A percentile compares a stretch with the other conserved stretches of the same genome.
Evolutionary conservation across 257 asterid genomes (phyloP).

Genomic region (Striga asiatica): DNA sequence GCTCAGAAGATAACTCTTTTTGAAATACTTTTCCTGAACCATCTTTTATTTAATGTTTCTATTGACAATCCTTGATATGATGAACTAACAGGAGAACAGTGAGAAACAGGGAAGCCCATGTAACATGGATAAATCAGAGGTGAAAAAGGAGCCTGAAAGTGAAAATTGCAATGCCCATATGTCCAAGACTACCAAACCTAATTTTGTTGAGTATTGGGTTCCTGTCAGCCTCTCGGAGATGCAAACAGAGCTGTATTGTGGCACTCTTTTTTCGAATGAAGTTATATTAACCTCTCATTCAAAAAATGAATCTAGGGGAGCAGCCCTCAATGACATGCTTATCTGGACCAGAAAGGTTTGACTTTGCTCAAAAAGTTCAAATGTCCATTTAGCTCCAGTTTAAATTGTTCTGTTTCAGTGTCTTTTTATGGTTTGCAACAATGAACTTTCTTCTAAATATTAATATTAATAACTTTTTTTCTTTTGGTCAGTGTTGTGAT

Average conservation of each 20-base stretch:
- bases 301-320: slow-evolving; percentile 12
- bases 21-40: neutral
- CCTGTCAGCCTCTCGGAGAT: slow-evolving; percentile 48
- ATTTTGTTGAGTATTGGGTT: slow-evolving; percentile 56
- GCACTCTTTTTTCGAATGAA: slow-evolving; percentile 39
- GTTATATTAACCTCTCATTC: slow-evolving; percentile 23
- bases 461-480: neutral
- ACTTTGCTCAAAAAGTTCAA: neutral
- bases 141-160: slow-evolving; percentile 17
- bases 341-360: slow-evolving; percentile 41
- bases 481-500: slow-evolving; percentile 47
- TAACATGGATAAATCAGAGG: slow-evolving; percentile 12
- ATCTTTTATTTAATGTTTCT: neutral
- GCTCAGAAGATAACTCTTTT: too few species aligned
- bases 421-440: slow-evolving; percentile 6
- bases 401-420: slow-evolving; percentile 3
- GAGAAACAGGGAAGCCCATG: slow-evolving; percentile 10
- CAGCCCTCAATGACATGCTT: slow-evolving; percentile 27
- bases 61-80: neutral
- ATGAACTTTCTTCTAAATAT: neutral
- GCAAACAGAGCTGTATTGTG: slow-evolving; percentile 57
- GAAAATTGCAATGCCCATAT: slow-evolving; percentile 17
- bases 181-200: slow-evolving; percentile 17
- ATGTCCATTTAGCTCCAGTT: neutral
- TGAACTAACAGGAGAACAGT: slow-evolving; percentile 20